These are phyloP conservation scores for Trypanosomatidae sp. DNA, from an alignment of 208 protist species.

Conservation along the genomic window DNA sequence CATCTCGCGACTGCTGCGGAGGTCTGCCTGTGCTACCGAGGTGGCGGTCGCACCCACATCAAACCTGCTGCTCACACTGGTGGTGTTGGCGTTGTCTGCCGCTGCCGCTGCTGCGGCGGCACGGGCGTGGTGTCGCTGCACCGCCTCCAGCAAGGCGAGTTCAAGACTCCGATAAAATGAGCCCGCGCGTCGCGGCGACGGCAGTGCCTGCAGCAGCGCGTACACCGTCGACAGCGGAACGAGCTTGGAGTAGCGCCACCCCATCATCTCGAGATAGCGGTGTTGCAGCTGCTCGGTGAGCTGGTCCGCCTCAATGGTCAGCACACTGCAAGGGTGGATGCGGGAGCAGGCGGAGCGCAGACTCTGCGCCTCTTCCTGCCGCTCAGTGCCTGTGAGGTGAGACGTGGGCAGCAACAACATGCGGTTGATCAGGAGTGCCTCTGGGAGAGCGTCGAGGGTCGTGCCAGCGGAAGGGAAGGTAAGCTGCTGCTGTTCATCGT, in stretches of 20 bases:
- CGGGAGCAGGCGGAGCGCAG: constrained; percentile 42
- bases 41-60: background rate
- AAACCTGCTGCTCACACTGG: background rate
- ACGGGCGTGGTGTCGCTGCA: constrained; percentile 29
- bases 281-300: constrained; percentile 46
- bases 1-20: constrained; percentile 4
- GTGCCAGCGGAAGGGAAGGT: constrained; percentile 5
- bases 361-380: constrained; percentile 12
- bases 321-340: constrained; percentile 61
- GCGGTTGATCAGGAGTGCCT: constrained; percentile 33
- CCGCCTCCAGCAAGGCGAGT: constrained; percentile 36
- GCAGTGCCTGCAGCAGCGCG: constrained; percentile 39
- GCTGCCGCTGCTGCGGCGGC: constrained; percentile 23
- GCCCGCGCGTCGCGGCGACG: constrained; percentile 57
- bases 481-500: constrained; percentile 9
- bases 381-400: constrained; percentile 32
- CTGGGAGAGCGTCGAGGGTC: constrained; percentile 23
- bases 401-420: constrained; percentile 35
- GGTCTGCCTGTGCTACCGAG: background rate
- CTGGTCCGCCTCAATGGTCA: constrained; percentile 41
- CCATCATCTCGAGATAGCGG: constrained; percentile 54
- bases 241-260: constrained; percentile 42
- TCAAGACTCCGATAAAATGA: constrained; percentile 68
- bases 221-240: constrained; percentile 56
- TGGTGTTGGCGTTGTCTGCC: constrained; percentile 5